These are phyloP conservation scores for Candolleomyces aberdarensis DNA, from an alignment of 768 basidiomycete genomes.

Conservation along the genomic window DNA sequence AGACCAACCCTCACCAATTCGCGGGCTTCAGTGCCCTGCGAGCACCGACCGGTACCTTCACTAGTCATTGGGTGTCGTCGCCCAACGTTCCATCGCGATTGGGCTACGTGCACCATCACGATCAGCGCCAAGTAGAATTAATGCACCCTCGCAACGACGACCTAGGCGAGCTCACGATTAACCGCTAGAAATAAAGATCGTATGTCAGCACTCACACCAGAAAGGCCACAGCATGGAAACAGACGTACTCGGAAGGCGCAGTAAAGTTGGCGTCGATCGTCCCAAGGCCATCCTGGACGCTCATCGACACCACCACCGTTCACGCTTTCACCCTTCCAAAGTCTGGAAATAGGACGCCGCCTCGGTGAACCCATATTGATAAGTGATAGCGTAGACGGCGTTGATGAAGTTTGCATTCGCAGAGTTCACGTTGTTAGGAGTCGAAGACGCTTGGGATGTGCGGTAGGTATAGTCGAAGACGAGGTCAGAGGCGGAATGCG, in stretches of 20 bases:
- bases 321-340: constrained; percentile 48
- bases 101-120: constrained; percentile 8
- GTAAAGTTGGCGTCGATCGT: constrained; percentile 43
- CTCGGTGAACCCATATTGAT: constrained; percentile 51
- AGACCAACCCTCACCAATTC: constrained; percentile 53
- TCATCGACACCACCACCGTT: constrained; percentile 50
- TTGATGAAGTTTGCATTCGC: constrained; percentile 49
- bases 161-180: constrained; percentile 29
- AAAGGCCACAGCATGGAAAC: neutral
- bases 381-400: constrained; percentile 43
- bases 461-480: constrained; percentile 35
- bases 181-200: constrained; percentile 21
- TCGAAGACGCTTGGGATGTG: constrained; percentile 28
- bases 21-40: constrained; percentile 59
- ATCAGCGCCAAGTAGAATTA: neutral
- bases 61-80: constrained; percentile 58
- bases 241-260: constrained; percentile 35
- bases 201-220: neutral
- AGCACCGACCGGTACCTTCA: constrained; percentile 54
- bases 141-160: no score
- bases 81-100: constrained; percentile 42
- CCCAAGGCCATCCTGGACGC: constrained; percentile 50
- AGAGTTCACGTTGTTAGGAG: constrained; percentile 44
- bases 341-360: constrained; percentile 44
- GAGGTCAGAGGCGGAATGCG: constrained; percentile 31